Percentiles rank a stretch among this genome's conserved stretches.
Conservation (phyloP, 176 grass and related monocot genomes). For the Avena sativa region DNA sequence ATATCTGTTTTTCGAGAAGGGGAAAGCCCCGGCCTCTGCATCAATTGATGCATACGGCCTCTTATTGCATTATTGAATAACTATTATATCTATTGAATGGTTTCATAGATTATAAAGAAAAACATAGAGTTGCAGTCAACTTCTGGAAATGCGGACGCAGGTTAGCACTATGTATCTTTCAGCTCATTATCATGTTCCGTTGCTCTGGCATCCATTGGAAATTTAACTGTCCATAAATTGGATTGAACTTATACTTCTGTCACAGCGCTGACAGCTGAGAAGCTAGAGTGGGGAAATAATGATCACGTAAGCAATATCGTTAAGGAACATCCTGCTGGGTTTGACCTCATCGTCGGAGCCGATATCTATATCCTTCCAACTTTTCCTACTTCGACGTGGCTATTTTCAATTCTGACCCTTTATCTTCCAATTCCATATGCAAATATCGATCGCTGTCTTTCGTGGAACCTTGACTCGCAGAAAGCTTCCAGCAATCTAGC, state of each 20-base stretch:
- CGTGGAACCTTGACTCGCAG: constrained; percentile 66
- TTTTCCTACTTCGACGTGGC: neutral
- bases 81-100: neutral
- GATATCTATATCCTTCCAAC: constrained; percentile 97
- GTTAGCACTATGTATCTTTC: constrained; percentile 43
- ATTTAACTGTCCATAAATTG: constrained; percentile 29
- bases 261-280: constrained; percentile 76
- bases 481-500: constrained; percentile 98
- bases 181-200: constrained; percentile 3
- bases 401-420: constrained; percentile 17
- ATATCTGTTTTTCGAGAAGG: too few species aligned
- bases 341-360: constrained; percentile 94
- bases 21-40: too few species aligned
- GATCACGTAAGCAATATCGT: constrained; percentile 72
- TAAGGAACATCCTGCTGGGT: constrained; percentile 69
- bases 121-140: constrained; percentile 77
- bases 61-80: too few species aligned
- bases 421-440: constrained; percentile 18
- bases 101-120: constrained; percentile 84
- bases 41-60: too few species aligned
- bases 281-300: constrained; percentile 91
- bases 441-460: constrained; percentile 31
- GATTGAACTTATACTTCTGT: constrained; percentile 43
- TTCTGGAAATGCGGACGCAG: constrained; percentile 44
- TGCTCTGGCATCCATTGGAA: neutral